Evolutionary conservation across 2,329 filamentous ascomycete genomes (phyloP).

Genomic region (Fusarium tupiense): DNA sequence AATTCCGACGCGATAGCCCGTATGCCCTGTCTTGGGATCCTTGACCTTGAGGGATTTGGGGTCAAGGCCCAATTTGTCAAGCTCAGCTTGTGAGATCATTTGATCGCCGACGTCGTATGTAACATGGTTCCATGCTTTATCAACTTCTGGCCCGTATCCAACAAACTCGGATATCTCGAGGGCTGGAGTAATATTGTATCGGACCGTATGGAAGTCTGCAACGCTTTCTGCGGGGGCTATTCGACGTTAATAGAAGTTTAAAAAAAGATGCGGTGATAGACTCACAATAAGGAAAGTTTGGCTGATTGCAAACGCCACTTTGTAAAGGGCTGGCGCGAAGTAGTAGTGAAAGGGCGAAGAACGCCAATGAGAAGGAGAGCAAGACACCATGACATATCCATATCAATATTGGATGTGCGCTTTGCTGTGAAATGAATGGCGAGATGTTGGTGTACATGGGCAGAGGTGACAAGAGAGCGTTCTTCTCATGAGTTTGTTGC

Average conservation of each 20-base stretch:
- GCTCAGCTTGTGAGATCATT: slow-evolving; percentile 65
- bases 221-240: slow-evolving; percentile 58
- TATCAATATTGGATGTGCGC: not conserved
- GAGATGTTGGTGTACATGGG: not conserved
- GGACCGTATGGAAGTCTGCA: slow-evolving; percentile 59
- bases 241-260: not conserved
- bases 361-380: slow-evolving; percentile 16
- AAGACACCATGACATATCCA: slow-evolving; percentile 29
- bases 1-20: slow-evolving; percentile 67
- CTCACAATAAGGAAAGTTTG: slow-evolving; percentile 29
- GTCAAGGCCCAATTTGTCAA: slow-evolving; percentile 62
- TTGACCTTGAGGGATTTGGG: slow-evolving; percentile 64
- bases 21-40: slow-evolving; percentile 64
- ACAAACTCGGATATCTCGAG: slow-evolving; percentile 60
- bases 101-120: slow-evolving; percentile 64
- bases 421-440: not conserved
- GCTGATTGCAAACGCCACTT: not conserved
- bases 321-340: not conserved
- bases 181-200: slow-evolving; percentile 60
- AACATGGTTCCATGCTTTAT: slow-evolving; percentile 66
- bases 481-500: slow-evolving; percentile 21
- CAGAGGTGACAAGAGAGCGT: slow-evolving; percentile 1
- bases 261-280: fast-evolving
- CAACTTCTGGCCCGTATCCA: slow-evolving; percentile 65
- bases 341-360: slow-evolving; percentile 23